A percentile compares a stretch with the other conserved stretches of the same genome.
Conservation (phyloP, 1,284 basidiomycete genomes). For the Malassezia sympodialis region DNA sequence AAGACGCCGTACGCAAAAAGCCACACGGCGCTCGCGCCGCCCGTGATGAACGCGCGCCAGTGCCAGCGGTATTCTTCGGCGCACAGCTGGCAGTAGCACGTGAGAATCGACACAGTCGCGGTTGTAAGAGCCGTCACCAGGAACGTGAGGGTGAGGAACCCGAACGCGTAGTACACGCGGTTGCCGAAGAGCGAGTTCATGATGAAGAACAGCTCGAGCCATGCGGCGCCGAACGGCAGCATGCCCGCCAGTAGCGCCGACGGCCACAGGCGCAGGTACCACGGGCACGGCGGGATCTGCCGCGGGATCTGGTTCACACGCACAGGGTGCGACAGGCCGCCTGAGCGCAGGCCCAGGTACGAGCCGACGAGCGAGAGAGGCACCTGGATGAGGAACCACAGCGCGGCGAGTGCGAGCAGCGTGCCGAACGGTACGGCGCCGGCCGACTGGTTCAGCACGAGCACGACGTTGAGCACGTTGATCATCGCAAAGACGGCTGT, state of each 20-base stretch:
- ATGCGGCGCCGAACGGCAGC: constrained; percentile 89
- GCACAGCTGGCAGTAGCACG: constrained; percentile 70
- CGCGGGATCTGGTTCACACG: constrained; percentile 79
- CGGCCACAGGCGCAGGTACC: constrained; percentile 53
- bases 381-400: constrained; percentile 94
- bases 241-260: constrained; percentile 75
- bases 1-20: constrained; percentile 68
- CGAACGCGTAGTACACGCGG: constrained; percentile 56
- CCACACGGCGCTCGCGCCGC: constrained; percentile 89
- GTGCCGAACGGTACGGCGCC: constrained; percentile 93
- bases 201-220: constrained; percentile 90
- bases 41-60: constrained; percentile 88
- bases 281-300: constrained; percentile 49
- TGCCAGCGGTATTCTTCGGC: constrained; percentile 97
- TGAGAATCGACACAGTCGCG: constrained; percentile 38
- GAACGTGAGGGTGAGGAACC: constrained; percentile 82
- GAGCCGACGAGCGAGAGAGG: constrained; percentile 57
- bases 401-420: constrained; percentile 70
- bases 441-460: constrained; percentile 73
- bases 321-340: constrained; percentile 74
- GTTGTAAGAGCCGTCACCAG: constrained; percentile 58
- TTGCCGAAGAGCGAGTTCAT: constrained; percentile 87
- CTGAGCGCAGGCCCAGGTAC: constrained; percentile 71
- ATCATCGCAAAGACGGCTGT: constrained; percentile 54
- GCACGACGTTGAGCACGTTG: constrained; percentile 43